A percentile compares a stretch with the other conserved stretches of the same genome.
These are phyloP conservation scores for Picea sitchensis DNA, from an alignment of 75 land plant species.

Conservation along the genomic window DNA sequence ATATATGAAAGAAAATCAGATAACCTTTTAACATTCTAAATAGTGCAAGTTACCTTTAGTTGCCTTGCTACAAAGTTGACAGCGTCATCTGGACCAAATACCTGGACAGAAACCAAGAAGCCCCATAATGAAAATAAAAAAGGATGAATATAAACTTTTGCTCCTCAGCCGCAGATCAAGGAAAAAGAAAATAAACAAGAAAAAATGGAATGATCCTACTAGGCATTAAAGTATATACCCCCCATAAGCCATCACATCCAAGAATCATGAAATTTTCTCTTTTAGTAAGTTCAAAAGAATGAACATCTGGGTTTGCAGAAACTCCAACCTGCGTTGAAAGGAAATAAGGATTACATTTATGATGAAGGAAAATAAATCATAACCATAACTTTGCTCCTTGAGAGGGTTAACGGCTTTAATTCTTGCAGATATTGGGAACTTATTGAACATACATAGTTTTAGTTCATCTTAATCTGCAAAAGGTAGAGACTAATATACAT, in stretches of 20 bases:
- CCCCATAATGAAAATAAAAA: neutral
- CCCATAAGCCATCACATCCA: conserved; percentile 92
- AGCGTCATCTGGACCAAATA: conserved; percentile 86
- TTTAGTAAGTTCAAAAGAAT: conserved; percentile 71
- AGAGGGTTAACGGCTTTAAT: too few species aligned
- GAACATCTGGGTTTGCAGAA: conserved; percentile 74
- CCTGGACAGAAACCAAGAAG: conserved; percentile 27
- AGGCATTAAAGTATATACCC: conserved; percentile 38
- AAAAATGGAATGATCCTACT: conserved; percentile 5
- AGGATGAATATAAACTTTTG: neutral
- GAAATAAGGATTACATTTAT: neutral
- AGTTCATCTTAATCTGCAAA: too few species aligned
- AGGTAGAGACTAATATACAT: too few species aligned
- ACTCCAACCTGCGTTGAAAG: conserved; percentile 66
- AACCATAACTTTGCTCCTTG: too few species aligned
- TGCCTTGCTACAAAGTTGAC: conserved; percentile 67
- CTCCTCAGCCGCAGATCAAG: neutral
- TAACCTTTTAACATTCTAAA: too few species aligned
- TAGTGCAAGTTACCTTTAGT: conserved; percentile 41
- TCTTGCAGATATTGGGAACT: too few species aligned
- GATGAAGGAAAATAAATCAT: too few species aligned
- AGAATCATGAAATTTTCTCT: conserved; percentile 76
- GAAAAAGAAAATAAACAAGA: neutral
- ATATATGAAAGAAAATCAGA: too few species aligned
- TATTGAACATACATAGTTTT: too few species aligned